These are phyloP conservation scores for Castanopsis chinensis DNA, from an alignment of 306 rosid species.

Conservation along the genomic window DNA sequence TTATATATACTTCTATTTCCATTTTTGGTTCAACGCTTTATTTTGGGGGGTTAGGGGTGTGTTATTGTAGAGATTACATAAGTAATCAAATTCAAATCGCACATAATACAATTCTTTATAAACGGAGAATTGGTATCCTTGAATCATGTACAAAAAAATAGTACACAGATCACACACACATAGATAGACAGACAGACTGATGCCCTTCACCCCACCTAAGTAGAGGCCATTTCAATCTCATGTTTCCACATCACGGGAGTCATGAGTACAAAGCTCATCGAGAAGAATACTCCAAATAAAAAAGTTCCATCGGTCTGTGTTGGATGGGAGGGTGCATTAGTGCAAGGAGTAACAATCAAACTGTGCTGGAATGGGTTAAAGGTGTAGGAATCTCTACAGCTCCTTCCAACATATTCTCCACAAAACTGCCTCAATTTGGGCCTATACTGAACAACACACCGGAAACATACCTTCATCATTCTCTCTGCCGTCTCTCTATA, in stretches of 20 bases:
- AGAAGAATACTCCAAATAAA: not conserved
- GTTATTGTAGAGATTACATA: no score
- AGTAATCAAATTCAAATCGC: no score
- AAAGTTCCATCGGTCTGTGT: not conserved
- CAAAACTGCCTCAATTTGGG: conserved; percentile 43
- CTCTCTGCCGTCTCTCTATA: conserved; percentile 29
- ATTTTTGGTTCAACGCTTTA: no score
- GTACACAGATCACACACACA: no score
- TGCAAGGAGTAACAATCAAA: not conserved
- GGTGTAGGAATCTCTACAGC: conserved; percentile 32
- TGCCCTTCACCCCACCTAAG: not conserved
- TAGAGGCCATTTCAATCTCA: conserved; percentile 22
- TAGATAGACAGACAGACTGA: accelerated
- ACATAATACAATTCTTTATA: no score
- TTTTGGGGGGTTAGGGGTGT: no score
- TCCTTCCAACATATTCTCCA: conserved; percentile 50
- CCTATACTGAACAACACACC: conserved; percentile 42
- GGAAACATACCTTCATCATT: conserved; percentile 41
- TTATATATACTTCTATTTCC: no score
- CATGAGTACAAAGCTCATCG: not conserved
- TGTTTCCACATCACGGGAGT: conserved; percentile 26
- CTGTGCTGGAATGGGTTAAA: conserved; percentile 31
- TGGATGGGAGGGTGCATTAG: not conserved
- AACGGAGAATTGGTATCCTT: no score
- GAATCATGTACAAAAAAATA: no score